Base-by-base conservation (phyloP, 148 eudicot species). In the Vaccinium macrocarpon region DNA sequence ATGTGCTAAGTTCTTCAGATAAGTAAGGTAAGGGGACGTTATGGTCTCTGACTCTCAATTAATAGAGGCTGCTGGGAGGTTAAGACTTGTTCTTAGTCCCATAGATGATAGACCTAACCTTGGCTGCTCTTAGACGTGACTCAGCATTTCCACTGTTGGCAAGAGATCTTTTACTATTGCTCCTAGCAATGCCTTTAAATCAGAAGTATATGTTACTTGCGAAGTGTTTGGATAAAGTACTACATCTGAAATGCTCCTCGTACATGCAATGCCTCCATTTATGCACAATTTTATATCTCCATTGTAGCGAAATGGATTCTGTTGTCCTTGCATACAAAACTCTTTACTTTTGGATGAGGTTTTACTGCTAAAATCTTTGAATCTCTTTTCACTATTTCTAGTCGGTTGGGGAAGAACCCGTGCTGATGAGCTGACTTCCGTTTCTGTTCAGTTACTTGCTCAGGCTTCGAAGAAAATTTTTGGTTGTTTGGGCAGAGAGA, bases 381-480 rank as follows among this genome's bases (percentile, higher is more conserved):
- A 32, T 71, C 4, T 19, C 8, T 18, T 51, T 32, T 70, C 62
- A 82, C 18, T 29, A 70, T 70, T 71, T 46, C n/a, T 66, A 8
- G 35, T 38, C 4, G 23, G 10, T 25, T 0, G 48, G 15, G 50
- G 74, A 52, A 59, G 29, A 27, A n/a, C 29, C 29, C 18, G 38
- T 68, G 46, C 53, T 84, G 76, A 53, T 85, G 62, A 78, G 61
- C 86, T 89, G 77, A 85, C 83, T 46, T 86, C 35, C 48, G 61
- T 88, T 85, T 71, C 72, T 81, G 79, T 68, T 82, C 92, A 93
- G 96, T 74, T 93, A 83, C 94, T 91, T 86, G 96, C 92, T 88
- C 94, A 93, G 80, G 91, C 94, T 71, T 84, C 50, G 35, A 88
- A 85, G 82, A 90, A 86, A 83, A 88, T 93, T 55, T 90, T 85